A percentile compares a stretch with the other conserved stretches of the same genome.
These are phyloP conservation scores for Colletotrichum sp. DNA, from an alignment of 2,329 filamentous ascomycete genomes.

Conservation along the genomic window DNA sequence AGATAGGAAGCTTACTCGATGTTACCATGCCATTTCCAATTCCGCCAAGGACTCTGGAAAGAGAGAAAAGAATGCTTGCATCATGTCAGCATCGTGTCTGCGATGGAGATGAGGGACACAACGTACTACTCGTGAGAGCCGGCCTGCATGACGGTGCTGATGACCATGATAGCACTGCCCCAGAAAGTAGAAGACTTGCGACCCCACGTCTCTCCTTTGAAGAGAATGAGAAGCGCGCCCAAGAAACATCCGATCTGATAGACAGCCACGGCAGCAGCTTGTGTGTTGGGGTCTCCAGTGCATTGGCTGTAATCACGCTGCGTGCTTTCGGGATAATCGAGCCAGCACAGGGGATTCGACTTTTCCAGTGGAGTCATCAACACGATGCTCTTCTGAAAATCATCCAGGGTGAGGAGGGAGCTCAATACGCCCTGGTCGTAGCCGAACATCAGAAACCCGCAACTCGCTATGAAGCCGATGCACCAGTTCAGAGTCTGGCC, in stretches of 20 bases:
- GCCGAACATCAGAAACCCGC: constrained; percentile 32
- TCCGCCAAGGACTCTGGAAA: constrained; percentile 12
- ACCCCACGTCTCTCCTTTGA: constrained; percentile 32
- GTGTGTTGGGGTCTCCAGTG: constrained; percentile 29
- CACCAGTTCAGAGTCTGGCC: constrained; percentile 27
- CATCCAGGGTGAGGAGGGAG: constrained; percentile 30
- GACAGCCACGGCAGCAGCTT: constrained; percentile 30
- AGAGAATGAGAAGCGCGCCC: constrained; percentile 31
- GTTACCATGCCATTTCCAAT: constrained; percentile 33
- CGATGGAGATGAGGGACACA: not conserved
- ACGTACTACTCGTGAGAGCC: constrained; percentile 24
- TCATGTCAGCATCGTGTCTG: not conserved
- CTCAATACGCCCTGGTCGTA: constrained; percentile 32
- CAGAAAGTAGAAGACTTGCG: constrained; percentile 35
- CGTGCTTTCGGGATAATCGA: constrained; percentile 21
- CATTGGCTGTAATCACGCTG: constrained; percentile 25
- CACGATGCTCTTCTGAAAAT: constrained; percentile 28
- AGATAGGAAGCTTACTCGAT: constrained; percentile 19
- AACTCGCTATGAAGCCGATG: constrained; percentile 32
- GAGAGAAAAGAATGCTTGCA: not conserved
- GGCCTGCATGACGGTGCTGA: constrained; percentile 31
- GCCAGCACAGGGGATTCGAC: constrained; percentile 28
- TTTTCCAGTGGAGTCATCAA: constrained; percentile 30
- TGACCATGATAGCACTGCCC: constrained; percentile 33
- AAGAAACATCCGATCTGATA: constrained; percentile 33